phyloP scores from a whole-genome alignment of 352 stramenopile species.

The Globisporangium paroecandrum region DNA sequence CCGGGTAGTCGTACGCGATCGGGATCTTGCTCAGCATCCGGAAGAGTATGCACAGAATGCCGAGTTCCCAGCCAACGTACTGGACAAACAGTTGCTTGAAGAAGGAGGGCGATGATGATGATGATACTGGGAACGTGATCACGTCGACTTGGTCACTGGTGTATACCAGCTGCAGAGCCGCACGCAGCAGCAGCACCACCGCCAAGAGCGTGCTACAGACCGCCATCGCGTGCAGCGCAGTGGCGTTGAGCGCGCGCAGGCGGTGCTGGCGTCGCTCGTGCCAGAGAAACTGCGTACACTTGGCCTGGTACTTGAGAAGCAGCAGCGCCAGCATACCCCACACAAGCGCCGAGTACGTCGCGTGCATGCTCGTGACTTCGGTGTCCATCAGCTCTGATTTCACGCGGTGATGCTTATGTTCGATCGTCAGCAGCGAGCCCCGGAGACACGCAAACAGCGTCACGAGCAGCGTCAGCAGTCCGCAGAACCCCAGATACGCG shows the following conservation, averaged over 20 bases:
- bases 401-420: not conserved
- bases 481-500: conserved; percentile 4
- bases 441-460: conserved; percentile 11
- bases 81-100: conserved; percentile 5
- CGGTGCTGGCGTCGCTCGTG: conserved; percentile 13
- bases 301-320: conserved; percentile 18
- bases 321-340: conserved; percentile 14
- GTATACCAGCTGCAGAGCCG: not conserved
- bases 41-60: not conserved
- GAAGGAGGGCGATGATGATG: conserved; percentile 4
- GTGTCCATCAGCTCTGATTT: not conserved
- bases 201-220: conserved; percentile 12
- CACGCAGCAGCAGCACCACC: conserved; percentile 6
- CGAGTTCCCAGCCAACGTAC: conserved; percentile 15
- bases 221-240: conserved; percentile 9
- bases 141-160: not conserved
- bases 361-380: not conserved
- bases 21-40: conserved; percentile 14
- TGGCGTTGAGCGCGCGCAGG: conserved; percentile 4
- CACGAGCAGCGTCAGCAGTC: conserved; percentile 2
- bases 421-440: not conserved
- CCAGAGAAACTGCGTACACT: conserved; percentile 18
- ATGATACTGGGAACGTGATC: not conserved
- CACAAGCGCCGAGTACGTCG: conserved; percentile 8
- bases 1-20: conserved; percentile 8